Evolutionary conservation across 495 filamentous ascomycete genomes (phyloP), one percentile per base, ranked within the genome.

Genomic region (Viridothelium virens): DNA sequence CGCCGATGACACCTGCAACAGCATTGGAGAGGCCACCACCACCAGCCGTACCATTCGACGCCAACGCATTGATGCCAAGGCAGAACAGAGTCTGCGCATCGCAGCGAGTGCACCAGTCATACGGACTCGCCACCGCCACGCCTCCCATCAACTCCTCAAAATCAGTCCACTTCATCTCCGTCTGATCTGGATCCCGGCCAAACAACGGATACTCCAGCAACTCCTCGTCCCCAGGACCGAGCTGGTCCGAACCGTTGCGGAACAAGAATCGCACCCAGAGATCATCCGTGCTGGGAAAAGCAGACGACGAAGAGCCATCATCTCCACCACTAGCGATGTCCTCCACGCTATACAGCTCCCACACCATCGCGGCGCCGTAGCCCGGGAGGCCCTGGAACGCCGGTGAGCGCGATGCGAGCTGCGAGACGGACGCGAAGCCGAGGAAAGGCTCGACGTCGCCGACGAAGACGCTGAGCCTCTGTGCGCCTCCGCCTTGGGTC

Each of bases 211-310:
- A 92, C 7, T 80, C 68, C 3, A 71, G 73, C 25, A 86, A 80
- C 5, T 77, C 72, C n/a, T 70, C 72, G 12, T 72, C 70, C 18
- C 77, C 74, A 16, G 82, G 80, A 33, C 85, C 85, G 14, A 14
- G 36, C 1, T 64, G 63, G 2, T 69, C 72, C 9, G 71, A 66
- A 61, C 88, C 89, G 73, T 96, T 96, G 66, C 84, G 83, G 76
- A 92, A 85, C 31, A 87, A 78, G 77, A 93, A 91, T 47, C 90
- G 86, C n/a, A 96, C 86, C 68, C 78, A 85, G 62, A 94, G 81
- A 47, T 89, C 79, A 34, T 82, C 76, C 14, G 75, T 65, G 48
- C 69, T 70, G 0, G 88, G 88, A 63, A 83, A 89, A 33, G 25
- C 25, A 25, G 25, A 25, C 25, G 61, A 63, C 14, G 62, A 11